Evolutionary conservation across 345 rosid genomes (phyloP).

Genomic region (Acer saccharum): DNA sequence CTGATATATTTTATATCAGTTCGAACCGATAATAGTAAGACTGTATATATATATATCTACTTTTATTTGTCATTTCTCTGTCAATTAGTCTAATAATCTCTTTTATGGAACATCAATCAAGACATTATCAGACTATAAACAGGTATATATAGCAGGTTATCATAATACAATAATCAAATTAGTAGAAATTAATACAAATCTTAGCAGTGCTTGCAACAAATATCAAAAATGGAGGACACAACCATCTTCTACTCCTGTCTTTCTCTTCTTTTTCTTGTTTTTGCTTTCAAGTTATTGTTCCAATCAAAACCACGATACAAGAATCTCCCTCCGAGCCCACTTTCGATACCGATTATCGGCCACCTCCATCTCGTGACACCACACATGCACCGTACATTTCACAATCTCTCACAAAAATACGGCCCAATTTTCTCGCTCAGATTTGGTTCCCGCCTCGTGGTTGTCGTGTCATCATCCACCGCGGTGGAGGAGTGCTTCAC

Average conservation of each 20-base stretch:
- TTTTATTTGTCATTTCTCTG: too few relatives aligned
- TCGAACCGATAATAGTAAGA: too few relatives aligned
- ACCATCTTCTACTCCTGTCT: conserved; percentile 1
- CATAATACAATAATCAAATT: too few relatives aligned
- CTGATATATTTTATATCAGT: too few relatives aligned
- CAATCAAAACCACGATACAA: not conserved
- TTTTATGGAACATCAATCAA: too few relatives aligned
- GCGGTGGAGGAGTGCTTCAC: conserved; percentile 56
- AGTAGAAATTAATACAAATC: not conserved
- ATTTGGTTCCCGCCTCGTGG: conserved; percentile 34
- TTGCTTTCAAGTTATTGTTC: conserved; percentile 8
- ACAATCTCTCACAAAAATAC: conserved; percentile 35
- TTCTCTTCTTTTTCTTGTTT: conserved; percentile 11
- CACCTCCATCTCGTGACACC: conserved; percentile 45
- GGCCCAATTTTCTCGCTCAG: conserved; percentile 45
- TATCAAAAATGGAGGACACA: not conserved
- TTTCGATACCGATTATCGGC: conserved; percentile 40
- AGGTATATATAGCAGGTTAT: not conserved
- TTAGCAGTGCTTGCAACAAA: not conserved
- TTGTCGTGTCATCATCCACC: conserved; percentile 39
- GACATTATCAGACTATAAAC: too few relatives aligned
- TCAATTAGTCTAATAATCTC: too few relatives aligned
- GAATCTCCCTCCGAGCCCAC: conserved; percentile 48
- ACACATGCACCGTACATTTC: conserved; percentile 25
- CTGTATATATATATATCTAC: too few relatives aligned